phyloP scores from a whole-genome alignment of 768 basidiomycete genomes.

The Mycena filopes region DNA sequence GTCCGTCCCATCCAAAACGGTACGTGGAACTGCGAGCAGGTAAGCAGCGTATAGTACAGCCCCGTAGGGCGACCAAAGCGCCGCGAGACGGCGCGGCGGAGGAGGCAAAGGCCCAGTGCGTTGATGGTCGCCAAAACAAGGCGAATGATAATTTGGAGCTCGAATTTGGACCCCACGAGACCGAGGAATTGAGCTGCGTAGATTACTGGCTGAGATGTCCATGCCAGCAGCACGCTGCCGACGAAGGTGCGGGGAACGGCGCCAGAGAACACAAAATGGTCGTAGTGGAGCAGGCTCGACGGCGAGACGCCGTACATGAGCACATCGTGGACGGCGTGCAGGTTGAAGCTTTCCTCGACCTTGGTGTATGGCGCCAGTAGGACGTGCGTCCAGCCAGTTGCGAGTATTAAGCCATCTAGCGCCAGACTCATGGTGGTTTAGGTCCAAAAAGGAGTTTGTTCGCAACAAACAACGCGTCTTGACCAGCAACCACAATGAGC shows the following conservation, averaged over 20 bases:
- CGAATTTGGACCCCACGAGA: conserved; percentile 63
- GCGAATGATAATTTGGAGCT: conserved; percentile 81
- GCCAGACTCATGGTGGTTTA: conserved; percentile 46
- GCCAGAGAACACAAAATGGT: conserved; percentile 90
- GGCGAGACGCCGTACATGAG: conserved; percentile 75
- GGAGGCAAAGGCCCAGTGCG: conserved; percentile 66
- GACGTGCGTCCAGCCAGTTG: conserved; percentile 72
- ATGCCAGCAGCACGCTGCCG: conserved; percentile 78
- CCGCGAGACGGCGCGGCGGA: conserved; percentile 69
- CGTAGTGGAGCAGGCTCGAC: conserved; percentile 67
- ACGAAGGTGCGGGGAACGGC: conserved; percentile 90
- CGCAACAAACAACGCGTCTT: conserved; percentile 32
- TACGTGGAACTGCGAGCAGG: conserved; percentile 88
- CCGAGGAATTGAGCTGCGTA: conserved; percentile 53
- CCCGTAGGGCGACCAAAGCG: conserved; percentile 73
- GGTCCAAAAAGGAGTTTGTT: conserved; percentile 7
- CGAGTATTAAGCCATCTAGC: conserved; percentile 63
- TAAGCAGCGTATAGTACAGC: conserved; percentile 72
- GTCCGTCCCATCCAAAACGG: conserved; percentile 95
- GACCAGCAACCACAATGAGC: conserved; percentile 45
- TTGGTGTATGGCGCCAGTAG: conserved; percentile 89
- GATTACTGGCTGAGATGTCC: conserved; percentile 61
- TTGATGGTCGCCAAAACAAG: conserved; percentile 76
- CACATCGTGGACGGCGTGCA: conserved; percentile 92
- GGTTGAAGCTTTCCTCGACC: conserved; percentile 97